These are phyloP conservation scores for Naganishia liquefaciens DNA, from an alignment of 1,284 basidiomycete genomes.

Conservation along the genomic window DNA sequence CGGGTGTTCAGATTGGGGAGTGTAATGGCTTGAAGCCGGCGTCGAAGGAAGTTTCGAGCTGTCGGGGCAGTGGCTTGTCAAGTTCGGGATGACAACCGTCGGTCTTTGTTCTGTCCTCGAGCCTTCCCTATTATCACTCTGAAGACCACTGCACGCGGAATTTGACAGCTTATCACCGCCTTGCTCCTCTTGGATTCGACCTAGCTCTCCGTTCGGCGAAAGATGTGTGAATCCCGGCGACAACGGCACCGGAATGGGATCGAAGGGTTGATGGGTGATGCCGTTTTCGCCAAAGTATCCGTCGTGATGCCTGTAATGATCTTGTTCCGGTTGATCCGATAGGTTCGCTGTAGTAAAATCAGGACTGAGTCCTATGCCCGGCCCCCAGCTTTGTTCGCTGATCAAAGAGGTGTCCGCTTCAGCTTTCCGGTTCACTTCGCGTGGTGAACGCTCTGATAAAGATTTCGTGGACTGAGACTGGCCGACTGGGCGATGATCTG, in stretches of 20 bases:
- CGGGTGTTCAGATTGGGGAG: not conserved
- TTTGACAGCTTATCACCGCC: not conserved
- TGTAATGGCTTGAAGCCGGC: conserved; percentile 10
- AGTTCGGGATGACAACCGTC: too few relatives aligned
- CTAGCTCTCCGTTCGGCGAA: conserved; percentile 13
- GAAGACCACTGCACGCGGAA: not conserved
- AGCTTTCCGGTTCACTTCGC: not conserved
- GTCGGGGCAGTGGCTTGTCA: not conserved
- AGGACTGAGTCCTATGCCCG: conserved; percentile 11
- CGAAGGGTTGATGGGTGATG: conserved; percentile 9
- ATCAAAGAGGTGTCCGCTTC: conserved; percentile 20
- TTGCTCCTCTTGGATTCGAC: conserved; percentile 22
- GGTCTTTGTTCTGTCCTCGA: too few relatives aligned
- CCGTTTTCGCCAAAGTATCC: not conserved
- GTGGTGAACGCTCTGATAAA: too few relatives aligned
- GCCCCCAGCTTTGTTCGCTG: conserved; percentile 24
- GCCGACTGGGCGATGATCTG: not conserved
- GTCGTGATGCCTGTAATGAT: not conserved
- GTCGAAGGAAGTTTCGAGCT: conserved; percentile 17
- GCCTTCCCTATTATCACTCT: not conserved
- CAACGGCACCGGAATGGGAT: not conserved
- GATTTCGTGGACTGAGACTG: too few relatives aligned
- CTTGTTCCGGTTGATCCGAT: conserved; percentile 8
- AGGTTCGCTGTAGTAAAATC: conserved; percentile 7
- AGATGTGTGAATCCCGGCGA: conserved; percentile 1